Evolutionary conservation across 495 filamentous ascomycete genomes (phyloP).

Genomic region (Hapsidospora chrysogenum): DNA sequence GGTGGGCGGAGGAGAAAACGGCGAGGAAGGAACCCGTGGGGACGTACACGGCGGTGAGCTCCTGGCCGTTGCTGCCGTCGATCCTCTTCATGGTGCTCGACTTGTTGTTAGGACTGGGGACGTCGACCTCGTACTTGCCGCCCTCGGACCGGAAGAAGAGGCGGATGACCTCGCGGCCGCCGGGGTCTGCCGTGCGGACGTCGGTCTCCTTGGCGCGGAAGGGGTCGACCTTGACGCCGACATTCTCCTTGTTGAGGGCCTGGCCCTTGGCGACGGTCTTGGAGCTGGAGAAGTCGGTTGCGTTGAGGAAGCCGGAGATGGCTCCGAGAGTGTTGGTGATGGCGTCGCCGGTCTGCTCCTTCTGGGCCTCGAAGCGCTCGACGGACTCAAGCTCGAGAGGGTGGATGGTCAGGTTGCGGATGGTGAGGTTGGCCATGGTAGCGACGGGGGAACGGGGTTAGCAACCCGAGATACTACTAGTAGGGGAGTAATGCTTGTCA

Average conservation of each 20-base stretch:
- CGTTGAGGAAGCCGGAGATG: constrained; percentile 28
- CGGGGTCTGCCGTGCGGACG: constrained; percentile 17
- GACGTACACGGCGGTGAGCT: constrained; percentile 61
- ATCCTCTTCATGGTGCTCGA: constrained; percentile 16
- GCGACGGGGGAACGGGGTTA: background rate
- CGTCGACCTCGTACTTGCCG: constrained; percentile 20
- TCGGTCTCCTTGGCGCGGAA: constrained; percentile 18
- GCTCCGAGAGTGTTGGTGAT: constrained; percentile 32
- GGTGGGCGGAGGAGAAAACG: constrained; percentile 54
- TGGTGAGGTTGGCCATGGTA: constrained; percentile 37
- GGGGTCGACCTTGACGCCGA: constrained; percentile 17
- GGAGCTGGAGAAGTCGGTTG: constrained; percentile 9
- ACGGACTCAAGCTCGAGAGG: constrained; percentile 55
- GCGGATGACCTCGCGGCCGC: constrained; percentile 18
- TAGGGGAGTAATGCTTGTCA: too few species aligned
- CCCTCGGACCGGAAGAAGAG: constrained; percentile 25
- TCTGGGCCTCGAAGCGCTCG: constrained; percentile 48
- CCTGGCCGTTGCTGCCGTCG: constrained; percentile 8
- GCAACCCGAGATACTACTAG: too few species aligned
- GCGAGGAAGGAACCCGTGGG: constrained; percentile 47
- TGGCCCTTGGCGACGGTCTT: constrained; percentile 7
- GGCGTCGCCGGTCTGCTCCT: constrained; percentile 14
- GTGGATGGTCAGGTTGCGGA: constrained; percentile 75
- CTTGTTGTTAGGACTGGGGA: constrained; percentile 18
- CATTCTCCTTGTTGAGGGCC: constrained; percentile 12